Evolutionary conservation across 2,329 filamentous ascomycete species (phyloP), one percentile per base, ranked within the genome.

Genomic region (Acephala macrosclerotiorum): DNA sequence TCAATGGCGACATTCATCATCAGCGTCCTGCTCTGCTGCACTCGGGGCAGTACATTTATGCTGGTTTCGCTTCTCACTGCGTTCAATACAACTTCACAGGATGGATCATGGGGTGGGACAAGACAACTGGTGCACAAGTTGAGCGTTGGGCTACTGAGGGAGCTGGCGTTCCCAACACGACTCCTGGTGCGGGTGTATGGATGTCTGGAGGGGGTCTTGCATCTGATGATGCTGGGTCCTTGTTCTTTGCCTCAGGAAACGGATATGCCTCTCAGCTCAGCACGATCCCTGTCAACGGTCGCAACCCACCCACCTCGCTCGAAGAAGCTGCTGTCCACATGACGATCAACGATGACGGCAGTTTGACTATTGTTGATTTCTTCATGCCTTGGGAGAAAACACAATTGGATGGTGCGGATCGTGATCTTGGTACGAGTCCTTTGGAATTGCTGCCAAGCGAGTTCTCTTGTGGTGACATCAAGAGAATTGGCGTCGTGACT

Each of bases 61-160:
- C 81, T 12, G 82, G 81, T 2, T 84, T 82, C 67, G 82, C 80
- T 0, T 82, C 80, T n/a, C 82, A 84, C 71, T 84, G 82, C 63
- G 82, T 83, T 9, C 79, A 82, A 69, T 84, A 80, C 72, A 84
- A 84, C 70, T 83, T 82, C 61, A 84, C 82, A 9, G 82, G 82
- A 59, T 82, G 81, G 74, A 77, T 84, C 58, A 79, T 84, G 55
- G 82, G 82, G 12, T 82, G 80, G 73, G 77, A 84, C 69, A 83
- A 81, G 67, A 79, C 75, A 0, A 80, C 78, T 22, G 82, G 82
- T n/a, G 72, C 72, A 4, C 72, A 81, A 8, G 79, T 84, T 8
- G 81, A 83, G 65, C 74, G 77, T 47, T 83, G 76, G 51, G 78
- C 82, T 2, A 83, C 76, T 7, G 75, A 83, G 72, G 81, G 81